phyloP scores from a whole-genome alignment of 2,329 filamentous ascomycete genomes.

The Zelopaecilomyces penicillatus region DNA sequence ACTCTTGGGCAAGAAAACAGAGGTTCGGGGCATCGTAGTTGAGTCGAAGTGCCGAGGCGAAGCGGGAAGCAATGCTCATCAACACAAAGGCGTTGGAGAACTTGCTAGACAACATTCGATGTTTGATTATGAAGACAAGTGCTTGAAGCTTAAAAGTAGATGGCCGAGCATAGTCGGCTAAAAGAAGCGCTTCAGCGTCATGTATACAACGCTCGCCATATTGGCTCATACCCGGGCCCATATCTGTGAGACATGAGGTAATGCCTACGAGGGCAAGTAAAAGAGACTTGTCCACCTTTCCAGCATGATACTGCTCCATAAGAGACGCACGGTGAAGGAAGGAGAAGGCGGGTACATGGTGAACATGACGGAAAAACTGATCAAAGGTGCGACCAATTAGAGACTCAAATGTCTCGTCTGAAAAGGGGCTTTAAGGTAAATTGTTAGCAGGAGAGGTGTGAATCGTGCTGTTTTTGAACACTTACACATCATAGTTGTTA shows the following conservation, averaged over 20 bases:
- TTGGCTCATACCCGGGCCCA: constrained; percentile 42
- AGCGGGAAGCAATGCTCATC: constrained; percentile 33
- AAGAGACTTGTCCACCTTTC: constrained; percentile 46
- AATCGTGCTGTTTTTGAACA: constrained; percentile 1
- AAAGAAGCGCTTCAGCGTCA: constrained; percentile 44
- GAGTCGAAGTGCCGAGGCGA: constrained; percentile 33
- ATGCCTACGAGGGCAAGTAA: constrained; percentile 48
- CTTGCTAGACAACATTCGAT: constrained; percentile 34
- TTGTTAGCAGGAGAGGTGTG: not conserved
- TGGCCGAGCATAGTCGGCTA: constrained; percentile 45
- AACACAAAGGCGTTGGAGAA: constrained; percentile 39
- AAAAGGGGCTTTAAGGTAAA: constrained; percentile 18
- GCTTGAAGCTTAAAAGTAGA: constrained; percentile 48
- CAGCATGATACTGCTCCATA: constrained; percentile 50
- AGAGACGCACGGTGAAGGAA: constrained; percentile 52
- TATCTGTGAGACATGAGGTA: constrained; percentile 46
- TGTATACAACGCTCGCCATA: constrained; percentile 47
- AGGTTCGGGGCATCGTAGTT: constrained; percentile 34
- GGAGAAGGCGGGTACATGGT: constrained; percentile 51
- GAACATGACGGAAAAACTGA: constrained; percentile 50
- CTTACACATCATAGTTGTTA: constrained; percentile 27
- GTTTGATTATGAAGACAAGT: constrained; percentile 36
- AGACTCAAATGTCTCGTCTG: constrained; percentile 38
- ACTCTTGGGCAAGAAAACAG: constrained; percentile 33
- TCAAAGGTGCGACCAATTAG: constrained; percentile 46